A percentile compares a stretch with the other conserved stretches of the same genome.
phyloP scores from a whole-genome alignment of 768 basidiomycete species.

The Suillus weaverae region DNA sequence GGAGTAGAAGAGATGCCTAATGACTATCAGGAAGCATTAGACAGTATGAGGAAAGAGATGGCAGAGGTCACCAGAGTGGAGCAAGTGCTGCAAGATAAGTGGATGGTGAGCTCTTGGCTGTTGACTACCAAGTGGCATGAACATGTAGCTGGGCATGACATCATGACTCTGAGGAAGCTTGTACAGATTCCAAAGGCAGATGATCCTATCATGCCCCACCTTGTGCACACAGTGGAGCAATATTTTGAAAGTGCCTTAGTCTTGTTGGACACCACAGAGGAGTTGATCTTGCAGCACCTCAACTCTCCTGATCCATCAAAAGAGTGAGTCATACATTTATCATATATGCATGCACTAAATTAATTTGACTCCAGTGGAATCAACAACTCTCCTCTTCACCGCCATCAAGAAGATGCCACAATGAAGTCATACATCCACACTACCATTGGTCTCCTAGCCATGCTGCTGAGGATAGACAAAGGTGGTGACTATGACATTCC shows the following conservation, averaged over 20 bases:
- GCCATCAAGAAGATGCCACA: slow-evolving; percentile 12
- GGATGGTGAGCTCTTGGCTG: slow-evolving; percentile 10
- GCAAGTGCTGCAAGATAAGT: neutral
- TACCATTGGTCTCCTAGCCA: neutral
- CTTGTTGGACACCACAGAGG: too few species aligned
- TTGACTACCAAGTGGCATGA: slow-evolving; percentile 13
- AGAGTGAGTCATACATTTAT: too few species aligned
- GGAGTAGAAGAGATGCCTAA: accelerated
- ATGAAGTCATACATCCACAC: slow-evolving; percentile 17
- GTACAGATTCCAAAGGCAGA: neutral
- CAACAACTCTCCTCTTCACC: slow-evolving; percentile 26
- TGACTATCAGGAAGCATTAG: too few species aligned
- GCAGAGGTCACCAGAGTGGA: too few species aligned
- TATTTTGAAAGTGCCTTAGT: too few species aligned
- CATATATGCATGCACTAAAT: too few species aligned
- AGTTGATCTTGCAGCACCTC: too few species aligned
- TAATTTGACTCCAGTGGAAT: too few species aligned
- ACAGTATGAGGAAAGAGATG: too few species aligned
- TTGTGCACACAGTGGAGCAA: neutral
- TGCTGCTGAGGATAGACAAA: slow-evolving; percentile 1
- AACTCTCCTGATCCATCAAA: too few species aligned
- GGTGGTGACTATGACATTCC: neutral
- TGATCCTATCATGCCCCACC: neutral
- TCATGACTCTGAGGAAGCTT: neutral
- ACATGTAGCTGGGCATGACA: neutral